Conservation (phyloP, 305 asterid genomes). For the Rubia tinctorum region DNA sequence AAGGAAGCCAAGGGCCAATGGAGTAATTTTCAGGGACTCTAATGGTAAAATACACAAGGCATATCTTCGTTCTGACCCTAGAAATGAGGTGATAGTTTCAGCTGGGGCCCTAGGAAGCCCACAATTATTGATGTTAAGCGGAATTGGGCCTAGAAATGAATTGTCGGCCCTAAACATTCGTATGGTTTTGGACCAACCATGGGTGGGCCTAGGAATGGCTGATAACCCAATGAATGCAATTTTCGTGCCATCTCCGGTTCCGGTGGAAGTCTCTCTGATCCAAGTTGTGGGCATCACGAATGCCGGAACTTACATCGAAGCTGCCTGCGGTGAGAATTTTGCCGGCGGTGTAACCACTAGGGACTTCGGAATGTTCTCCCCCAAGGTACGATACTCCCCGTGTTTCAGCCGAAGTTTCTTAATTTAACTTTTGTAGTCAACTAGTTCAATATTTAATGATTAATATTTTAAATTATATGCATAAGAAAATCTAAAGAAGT, state of each 20-base stretch:
- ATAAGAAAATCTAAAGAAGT: too few relatives aligned
- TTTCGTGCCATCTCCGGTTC: constrained; percentile 64
- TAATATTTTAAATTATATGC: too few relatives aligned
- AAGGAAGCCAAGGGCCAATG: constrained; percentile 50
- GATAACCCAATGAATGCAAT: constrained; percentile 95
- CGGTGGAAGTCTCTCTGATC: constrained; percentile 80
- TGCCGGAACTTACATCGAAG: constrained; percentile 70
- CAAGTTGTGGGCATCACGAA: constrained; percentile 79
- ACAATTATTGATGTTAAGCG: constrained; percentile 79
- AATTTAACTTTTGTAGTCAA: too few relatives aligned
- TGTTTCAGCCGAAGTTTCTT: background rate
- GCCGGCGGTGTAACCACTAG: constrained; percentile 25
- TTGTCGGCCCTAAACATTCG: constrained; percentile 51
- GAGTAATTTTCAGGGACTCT: constrained; percentile 67
- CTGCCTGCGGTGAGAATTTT: constrained; percentile 76
- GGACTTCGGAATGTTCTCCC: constrained; percentile 87
- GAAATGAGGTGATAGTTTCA: constrained; percentile 66
- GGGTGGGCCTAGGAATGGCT: constrained; percentile 84
- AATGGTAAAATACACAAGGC: constrained; percentile 61
- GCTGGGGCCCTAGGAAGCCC: constrained; percentile 97
- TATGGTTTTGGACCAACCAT: constrained; percentile 57
- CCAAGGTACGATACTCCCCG: constrained; percentile 43
- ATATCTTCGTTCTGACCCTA: constrained; percentile 43
- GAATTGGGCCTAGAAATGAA: constrained; percentile 64
- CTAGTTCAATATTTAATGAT: too few relatives aligned